Evolutionary conservation across 192 early-diverging fungal genomes (phyloP).

Genomic region (Martensiomyces pterosporus): DNA sequence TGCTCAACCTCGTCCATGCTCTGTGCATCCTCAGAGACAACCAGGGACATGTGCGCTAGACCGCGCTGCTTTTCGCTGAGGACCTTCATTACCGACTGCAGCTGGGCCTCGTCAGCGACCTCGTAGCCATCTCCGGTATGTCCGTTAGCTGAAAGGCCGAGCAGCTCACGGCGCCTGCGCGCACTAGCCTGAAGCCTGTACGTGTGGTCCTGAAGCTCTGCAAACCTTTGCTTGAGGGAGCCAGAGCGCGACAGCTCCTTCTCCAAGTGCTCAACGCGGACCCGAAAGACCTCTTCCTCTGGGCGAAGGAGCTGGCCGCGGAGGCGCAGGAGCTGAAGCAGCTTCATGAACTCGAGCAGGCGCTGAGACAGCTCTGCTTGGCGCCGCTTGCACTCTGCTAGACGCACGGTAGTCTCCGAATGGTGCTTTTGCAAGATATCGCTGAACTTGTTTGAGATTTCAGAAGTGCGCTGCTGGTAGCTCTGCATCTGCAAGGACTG

Average conservation of each 20-base stretch:
- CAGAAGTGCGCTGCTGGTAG: constrained; percentile 70
- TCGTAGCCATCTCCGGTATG: constrained; percentile 47
- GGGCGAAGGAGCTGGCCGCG: constrained; percentile 73
- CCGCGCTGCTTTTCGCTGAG: constrained; percentile 63
- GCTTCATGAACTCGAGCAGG: constrained; percentile 81
- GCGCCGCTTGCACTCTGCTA: constrained; percentile 75
- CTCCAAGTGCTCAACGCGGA: constrained; percentile 69
- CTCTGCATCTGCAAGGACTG: constrained; percentile 66
- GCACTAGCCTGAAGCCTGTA: constrained; percentile 64
- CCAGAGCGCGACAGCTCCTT: constrained; percentile 72
- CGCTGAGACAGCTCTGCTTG: constrained; percentile 74
- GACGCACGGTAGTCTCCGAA: constrained; percentile 64
- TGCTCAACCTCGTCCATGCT: constrained; percentile 40
- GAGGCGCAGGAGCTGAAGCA: constrained; percentile 78
- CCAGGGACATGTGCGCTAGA: constrained; percentile 60
- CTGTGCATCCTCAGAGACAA: constrained; percentile 60
- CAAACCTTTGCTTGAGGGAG: constrained; percentile 75
- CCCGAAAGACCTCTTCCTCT: constrained; percentile 80
- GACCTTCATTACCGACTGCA: constrained; percentile 56
- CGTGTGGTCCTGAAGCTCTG: constrained; percentile 77
- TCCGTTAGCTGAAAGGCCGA: constrained; percentile 21
- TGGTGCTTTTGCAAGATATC: constrained; percentile 62
- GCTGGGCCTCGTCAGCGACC: constrained; percentile 54
- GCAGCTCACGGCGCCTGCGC: constrained; percentile 32
- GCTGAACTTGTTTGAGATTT: constrained; percentile 58